phyloP scores from a whole-genome alignment of 768 basidiomycete genomes.

The Sarcodon sp. region DNA sequence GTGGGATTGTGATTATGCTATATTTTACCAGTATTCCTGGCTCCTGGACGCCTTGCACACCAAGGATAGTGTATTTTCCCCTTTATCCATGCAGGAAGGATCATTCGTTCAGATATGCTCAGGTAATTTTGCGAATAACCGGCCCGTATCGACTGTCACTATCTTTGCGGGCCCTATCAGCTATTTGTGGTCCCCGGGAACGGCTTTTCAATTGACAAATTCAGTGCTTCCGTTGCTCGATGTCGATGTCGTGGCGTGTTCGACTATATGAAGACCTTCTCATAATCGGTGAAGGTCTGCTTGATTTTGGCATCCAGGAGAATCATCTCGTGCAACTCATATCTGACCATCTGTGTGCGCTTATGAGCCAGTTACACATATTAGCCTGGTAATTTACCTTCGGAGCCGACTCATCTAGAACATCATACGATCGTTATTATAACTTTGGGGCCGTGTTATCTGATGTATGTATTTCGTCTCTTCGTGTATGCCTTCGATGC shows the following conservation, averaged over 20 bases:
- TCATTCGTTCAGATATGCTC: constrained; percentile 6
- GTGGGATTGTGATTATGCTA: constrained; percentile 91
- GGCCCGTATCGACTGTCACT: constrained; percentile 83
- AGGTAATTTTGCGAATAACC: constrained; percentile 62
- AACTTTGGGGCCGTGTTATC: constrained; percentile 68
- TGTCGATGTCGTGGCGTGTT: constrained; percentile 52
- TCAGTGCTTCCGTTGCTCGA: constrained; percentile 81
- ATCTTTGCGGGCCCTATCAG: constrained; percentile 53
- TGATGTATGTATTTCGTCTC: constrained; percentile 25
- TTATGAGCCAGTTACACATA: constrained; percentile 34
- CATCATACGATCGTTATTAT: constrained; percentile 79
- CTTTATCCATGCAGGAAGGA: neutral
- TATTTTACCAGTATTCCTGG: constrained; percentile 91
- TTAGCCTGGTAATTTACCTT: constrained; percentile 32
- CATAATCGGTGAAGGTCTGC: constrained; percentile 44
- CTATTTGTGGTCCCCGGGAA: constrained; percentile 45
- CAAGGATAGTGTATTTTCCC: constrained; percentile 59
- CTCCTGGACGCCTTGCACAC: constrained; percentile 76
- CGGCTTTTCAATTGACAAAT: constrained; percentile 56
- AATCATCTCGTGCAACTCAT: constrained; percentile 11
- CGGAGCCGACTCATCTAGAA: too few relatives aligned
- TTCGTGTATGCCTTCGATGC: neutral
- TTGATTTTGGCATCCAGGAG: constrained; percentile 81
- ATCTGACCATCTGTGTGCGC: neutral
- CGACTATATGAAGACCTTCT: too few relatives aligned